Conservation (phyloP, 805 yeast species). For the Zygosaccharomyces bisporus region DNA sequence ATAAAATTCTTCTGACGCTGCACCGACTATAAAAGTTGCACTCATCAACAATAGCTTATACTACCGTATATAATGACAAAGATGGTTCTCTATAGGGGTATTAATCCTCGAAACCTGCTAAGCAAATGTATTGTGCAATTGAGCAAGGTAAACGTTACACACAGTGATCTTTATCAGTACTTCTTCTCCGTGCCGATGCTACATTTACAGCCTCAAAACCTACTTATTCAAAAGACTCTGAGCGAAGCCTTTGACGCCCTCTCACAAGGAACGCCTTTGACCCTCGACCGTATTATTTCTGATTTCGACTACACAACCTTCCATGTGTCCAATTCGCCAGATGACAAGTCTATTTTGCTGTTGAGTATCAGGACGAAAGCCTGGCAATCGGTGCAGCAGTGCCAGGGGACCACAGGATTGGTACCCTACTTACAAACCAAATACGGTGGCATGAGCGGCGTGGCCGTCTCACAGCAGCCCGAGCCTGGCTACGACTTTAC, state of each 20-base stretch:
- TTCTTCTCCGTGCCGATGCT: slow-evolving; percentile 52
- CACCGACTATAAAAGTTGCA: not conserved
- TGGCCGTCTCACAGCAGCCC: slow-evolving; percentile 17
- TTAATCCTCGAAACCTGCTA: not conserved
- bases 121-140: not conserved
- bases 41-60: not conserved
- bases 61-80: not conserved
- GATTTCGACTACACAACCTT: slow-evolving; percentile 96
- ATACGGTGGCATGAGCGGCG: slow-evolving; percentile 21
- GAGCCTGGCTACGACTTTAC: slow-evolving; percentile 86
- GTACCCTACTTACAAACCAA: slow-evolving; percentile 23
- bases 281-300: slow-evolving; percentile 79
- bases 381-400: slow-evolving; percentile 28
- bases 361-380: slow-evolving; percentile 35
- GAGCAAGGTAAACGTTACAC: not conserved
- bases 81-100: not conserved
- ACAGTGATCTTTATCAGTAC: not conserved
- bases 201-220: slow-evolving; percentile 78
- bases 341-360: slow-evolving; percentile 47
- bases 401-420: slow-evolving; percentile 19
- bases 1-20: not conserved
- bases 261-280: slow-evolving; percentile 28
- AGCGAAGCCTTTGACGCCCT: slow-evolving; percentile 48
- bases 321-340: slow-evolving; percentile 76
- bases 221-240: slow-evolving; percentile 76